Conservation (phyloP, 1,139 yeast species). For the Candida gigantensis region DNA sequence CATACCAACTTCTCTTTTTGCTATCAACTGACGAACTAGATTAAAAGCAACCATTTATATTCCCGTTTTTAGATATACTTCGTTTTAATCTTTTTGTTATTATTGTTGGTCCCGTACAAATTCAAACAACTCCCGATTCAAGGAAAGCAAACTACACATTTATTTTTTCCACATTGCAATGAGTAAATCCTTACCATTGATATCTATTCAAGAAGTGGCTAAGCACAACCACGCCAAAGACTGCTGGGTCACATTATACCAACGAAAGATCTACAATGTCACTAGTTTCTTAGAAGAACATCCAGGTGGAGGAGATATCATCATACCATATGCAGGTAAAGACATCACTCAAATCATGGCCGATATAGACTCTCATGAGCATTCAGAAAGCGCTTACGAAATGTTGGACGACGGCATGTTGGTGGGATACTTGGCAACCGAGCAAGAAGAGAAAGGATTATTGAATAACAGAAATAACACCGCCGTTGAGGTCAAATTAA, state of each 20-base stretch:
- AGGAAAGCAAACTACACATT: too few relatives aligned
- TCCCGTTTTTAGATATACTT: background rate
- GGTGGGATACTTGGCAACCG: constrained; percentile 48
- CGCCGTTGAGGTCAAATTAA: constrained; percentile 44
- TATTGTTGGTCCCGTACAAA: too few relatives aligned
- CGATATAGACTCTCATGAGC: constrained; percentile 69
- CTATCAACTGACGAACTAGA: background rate
- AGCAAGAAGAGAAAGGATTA: constrained; percentile 44
- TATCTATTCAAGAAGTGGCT: constrained; percentile 42
- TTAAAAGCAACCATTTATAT: background rate
- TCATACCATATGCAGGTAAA: constrained; percentile 76
- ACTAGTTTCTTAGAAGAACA: constrained; percentile 78
- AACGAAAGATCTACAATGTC: constrained; percentile 79
- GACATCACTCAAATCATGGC: constrained; percentile 80
- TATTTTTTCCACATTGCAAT: background rate
- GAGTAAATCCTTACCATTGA: constrained; percentile 32
- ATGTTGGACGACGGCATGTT: constrained; percentile 75
- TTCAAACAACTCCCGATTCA: too few relatives aligned
- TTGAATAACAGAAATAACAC: constrained; percentile 43
- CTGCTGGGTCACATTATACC: constrained; percentile 77
- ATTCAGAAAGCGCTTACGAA: constrained; percentile 85
- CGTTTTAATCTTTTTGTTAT: background rate
- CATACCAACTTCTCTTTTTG: background rate
- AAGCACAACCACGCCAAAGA: constrained; percentile 53
- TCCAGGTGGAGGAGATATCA: constrained; percentile 82